Base-by-base conservation (phyloP, 1,284 basidiomycete species). In the Trichosporon sp. region DNA sequence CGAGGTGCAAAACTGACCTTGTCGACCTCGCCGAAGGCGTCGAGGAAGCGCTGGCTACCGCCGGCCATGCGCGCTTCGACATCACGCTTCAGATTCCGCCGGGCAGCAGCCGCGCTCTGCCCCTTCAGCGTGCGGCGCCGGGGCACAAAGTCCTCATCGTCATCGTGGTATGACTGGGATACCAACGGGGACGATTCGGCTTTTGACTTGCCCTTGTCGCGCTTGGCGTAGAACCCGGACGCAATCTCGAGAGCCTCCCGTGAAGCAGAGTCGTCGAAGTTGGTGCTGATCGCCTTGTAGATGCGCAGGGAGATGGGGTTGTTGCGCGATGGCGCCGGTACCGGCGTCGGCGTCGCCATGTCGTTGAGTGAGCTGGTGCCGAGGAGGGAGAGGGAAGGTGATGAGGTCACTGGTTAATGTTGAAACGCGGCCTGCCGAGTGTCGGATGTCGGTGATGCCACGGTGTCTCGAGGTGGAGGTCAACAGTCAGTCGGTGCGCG, bases 1-100 rank as follows among this genome's bases (percentile, higher is more conserved):
- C 8, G 8, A 5, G 35, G 8, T 37, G 35, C 6, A 6, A 11
- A 16, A 75, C 91, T 76, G 78, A 94, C 94, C 85, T 92, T 87
- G 85, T 97, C 92, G 26, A 97, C 93, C 76, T 93, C 90, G 11
- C 89, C 89, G 71, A 98, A 91, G 0, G 92, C 92, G 48, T 88
- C 86, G 68, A 98, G 83, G 81, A 98, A 96, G 74, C 89, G 88
- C 64, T 88, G 87, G 74, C 92, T 94, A 1, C 93, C 92, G 68
- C 91, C 88, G 0, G 91, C 89, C 51, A 97, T 86, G 78, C 90
- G 90, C 68, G 86, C 86, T 80, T 97, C 94, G 79, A 96, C 90
- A 80, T 98, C 94, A 69, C 90, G 86, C 70, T 92, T 89, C 67
- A 98, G 86, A 78, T 90, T 89, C 80, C 90, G 91, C 69, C 94